Percentiles rank a stretch among this genome's conserved stretches.
Conservation (phyloP, 2,329 filamentous ascomycete species). For the Aspergillus texensis region DNA sequence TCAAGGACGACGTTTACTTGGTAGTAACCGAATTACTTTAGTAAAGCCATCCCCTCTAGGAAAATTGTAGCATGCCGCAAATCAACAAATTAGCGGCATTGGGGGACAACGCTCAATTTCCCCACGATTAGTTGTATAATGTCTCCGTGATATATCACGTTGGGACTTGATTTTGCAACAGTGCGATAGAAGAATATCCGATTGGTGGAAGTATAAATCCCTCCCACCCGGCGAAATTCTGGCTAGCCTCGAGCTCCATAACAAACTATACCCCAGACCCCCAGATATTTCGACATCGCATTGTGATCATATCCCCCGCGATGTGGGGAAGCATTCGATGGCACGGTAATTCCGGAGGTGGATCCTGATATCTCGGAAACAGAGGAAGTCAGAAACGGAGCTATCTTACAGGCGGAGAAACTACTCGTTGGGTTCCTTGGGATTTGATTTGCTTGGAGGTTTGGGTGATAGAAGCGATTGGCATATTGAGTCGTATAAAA, state of each 20-base stretch:
- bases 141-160: neutral
- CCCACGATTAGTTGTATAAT: neutral
- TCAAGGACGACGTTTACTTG: neutral
- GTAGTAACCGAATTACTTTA: neutral
- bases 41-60: neutral
- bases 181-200: neutral
- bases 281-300: neutral
- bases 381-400: slow-evolving; percentile 2
- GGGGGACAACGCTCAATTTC: neutral
- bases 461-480: neutral
- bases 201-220: slow-evolving; percentile 26
- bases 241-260: neutral
- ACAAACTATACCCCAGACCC: slow-evolving; percentile 4
- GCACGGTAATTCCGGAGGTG: neutral
- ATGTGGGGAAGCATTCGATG: slow-evolving; percentile 21
- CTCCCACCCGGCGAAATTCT: slow-evolving; percentile 9
- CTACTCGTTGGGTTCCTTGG: neutral
- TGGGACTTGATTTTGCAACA: neutral
- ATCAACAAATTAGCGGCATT: neutral
- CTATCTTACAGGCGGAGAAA: slow-evolving; percentile 32
- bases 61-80: neutral
- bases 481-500: slow-evolving; percentile 4
- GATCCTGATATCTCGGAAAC: neutral
- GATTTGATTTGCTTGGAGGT: neutral
- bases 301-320: slow-evolving; percentile 18